phyloP scores from a whole-genome alignment of 169 alveolate genomes.

The Cryptosporidium muris region DNA sequence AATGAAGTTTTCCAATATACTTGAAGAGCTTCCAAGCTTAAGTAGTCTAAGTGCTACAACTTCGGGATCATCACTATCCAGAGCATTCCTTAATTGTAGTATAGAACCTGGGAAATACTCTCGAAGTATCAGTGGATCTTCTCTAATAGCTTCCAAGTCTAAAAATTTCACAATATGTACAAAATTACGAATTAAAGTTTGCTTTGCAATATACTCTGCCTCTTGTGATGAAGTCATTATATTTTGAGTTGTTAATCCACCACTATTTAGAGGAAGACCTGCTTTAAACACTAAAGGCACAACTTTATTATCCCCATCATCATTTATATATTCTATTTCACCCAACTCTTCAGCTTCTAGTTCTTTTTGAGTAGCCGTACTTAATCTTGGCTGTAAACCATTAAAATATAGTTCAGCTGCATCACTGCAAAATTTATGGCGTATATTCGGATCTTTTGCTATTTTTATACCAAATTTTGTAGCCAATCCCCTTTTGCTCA shows the following conservation, averaged over 20 bases:
- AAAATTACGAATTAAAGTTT: constrained; percentile 43
- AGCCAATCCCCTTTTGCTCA: constrained; percentile 50
- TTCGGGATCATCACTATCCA: constrained; percentile 52
- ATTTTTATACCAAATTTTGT: constrained; percentile 34
- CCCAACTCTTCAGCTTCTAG: constrained; percentile 21
- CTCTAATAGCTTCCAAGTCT: constrained; percentile 20
- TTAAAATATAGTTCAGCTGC: constrained; percentile 61
- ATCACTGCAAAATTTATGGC: constrained; percentile 35
- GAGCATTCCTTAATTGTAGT: constrained; percentile 43
- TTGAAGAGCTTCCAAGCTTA: constrained; percentile 41
- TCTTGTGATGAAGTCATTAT: constrained; percentile 15
- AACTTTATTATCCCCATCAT: background rate
- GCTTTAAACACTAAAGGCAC: no score
- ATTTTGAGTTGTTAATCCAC: background rate
- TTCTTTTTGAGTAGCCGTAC: constrained; percentile 37
- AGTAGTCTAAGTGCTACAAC: constrained; percentile 31
- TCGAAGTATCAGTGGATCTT: constrained; percentile 32
- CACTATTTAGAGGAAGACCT: background rate
- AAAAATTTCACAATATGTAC: constrained; percentile 34
- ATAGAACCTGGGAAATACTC: constrained; percentile 59
- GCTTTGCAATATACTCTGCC: constrained; percentile 56
- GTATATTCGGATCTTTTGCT: constrained; percentile 30
- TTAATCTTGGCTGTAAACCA: constrained; percentile 40
- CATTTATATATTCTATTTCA: constrained; percentile 8
- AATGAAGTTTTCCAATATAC: constrained; percentile 21